phyloP scores from a whole-genome alignment of 1,139 yeast species.

The Candida albicans region DNA sequence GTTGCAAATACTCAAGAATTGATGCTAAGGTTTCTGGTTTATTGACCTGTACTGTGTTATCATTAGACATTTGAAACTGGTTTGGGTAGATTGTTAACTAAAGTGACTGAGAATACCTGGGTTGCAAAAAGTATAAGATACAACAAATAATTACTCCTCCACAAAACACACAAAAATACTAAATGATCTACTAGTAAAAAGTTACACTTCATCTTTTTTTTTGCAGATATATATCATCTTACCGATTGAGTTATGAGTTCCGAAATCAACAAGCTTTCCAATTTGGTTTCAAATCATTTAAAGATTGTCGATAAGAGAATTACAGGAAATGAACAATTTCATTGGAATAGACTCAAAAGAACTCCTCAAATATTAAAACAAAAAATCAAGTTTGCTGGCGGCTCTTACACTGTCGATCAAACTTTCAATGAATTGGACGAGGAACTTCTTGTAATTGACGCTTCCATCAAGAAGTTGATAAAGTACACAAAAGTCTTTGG shows the following conservation, averaged over 20 bases:
- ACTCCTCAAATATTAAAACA: conserved; percentile 35
- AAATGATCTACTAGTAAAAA: too few species aligned
- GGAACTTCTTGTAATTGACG: conserved; percentile 12
- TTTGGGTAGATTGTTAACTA: not conserved
- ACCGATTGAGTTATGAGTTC: conserved; percentile 4
- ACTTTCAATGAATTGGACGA: conserved; percentile 32
- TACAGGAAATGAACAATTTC: conserved; percentile 17
- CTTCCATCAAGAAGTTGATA: conserved; percentile 1
- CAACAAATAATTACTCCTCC: not conserved
- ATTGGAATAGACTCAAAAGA: conserved; percentile 29
- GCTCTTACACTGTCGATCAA: conserved; percentile 36
- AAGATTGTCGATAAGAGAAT: conserved; percentile 19
- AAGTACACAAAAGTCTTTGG: conserved; percentile 12
- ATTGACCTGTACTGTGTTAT: not conserved
- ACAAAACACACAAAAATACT: not conserved
- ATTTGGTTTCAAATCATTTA: conserved; percentile 17
- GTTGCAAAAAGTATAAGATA: not conserved
- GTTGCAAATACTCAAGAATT: conserved; percentile 4
- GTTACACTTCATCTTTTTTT: not conserved
- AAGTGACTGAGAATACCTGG: not conserved
- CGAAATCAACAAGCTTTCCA: conserved; percentile 15
- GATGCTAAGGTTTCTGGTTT: conserved; percentile 1
- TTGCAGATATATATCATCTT: not conserved
- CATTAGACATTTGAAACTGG: not conserved
- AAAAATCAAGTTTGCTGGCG: conserved; percentile 27